Evolutionary conservation across 805 yeast genomes (phyloP).

Genomic region (Sugiyamaella qingdaonensis): DNA sequence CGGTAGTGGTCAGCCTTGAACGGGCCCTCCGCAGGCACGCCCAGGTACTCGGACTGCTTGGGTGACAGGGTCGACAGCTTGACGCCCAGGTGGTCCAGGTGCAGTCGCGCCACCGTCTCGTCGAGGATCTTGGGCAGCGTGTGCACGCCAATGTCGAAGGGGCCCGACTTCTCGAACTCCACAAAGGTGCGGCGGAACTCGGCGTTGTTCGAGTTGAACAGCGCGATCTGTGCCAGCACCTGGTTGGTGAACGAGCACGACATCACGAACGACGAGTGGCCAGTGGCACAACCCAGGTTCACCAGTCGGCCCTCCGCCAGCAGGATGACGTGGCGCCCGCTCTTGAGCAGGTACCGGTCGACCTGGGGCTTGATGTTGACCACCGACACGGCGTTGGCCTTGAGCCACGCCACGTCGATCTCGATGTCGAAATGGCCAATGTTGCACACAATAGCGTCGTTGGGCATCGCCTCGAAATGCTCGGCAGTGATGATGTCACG

Average conservation of each 20-base stretch:
- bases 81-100: slow-evolving; percentile 91
- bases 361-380: slow-evolving; percentile 99
- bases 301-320: slow-evolving; percentile 99
- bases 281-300: slow-evolving; percentile 99
- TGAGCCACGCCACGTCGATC: slow-evolving; percentile 98
- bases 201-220: slow-evolving; percentile 81
- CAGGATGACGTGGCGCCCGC: slow-evolving; percentile 90
- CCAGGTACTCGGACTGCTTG: slow-evolving; percentile 91
- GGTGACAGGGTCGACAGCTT: slow-evolving; percentile 69
- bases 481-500: slow-evolving; percentile 92
- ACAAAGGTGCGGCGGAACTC: slow-evolving; percentile 75
- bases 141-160: slow-evolving; percentile 89
- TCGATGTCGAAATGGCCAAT: slow-evolving; percentile 99
- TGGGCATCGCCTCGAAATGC: slow-evolving; percentile 92
- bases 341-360: slow-evolving; percentile 87
- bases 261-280: slow-evolving; percentile 98
- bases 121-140: slow-evolving; percentile 96
- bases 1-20: slow-evolving; percentile 98
- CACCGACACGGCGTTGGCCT: slow-evolving; percentile 86
- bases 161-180: slow-evolving; percentile 90
- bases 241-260: slow-evolving; percentile 99
- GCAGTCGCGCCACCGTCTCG: slow-evolving; percentile 97
- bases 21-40: slow-evolving; percentile 90
- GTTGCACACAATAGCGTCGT: slow-evolving; percentile 99
- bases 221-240: slow-evolving; percentile 97